Evolutionary conservation across 345 rosid species (phyloP).

Genomic region (Turritis glabra): DNA sequence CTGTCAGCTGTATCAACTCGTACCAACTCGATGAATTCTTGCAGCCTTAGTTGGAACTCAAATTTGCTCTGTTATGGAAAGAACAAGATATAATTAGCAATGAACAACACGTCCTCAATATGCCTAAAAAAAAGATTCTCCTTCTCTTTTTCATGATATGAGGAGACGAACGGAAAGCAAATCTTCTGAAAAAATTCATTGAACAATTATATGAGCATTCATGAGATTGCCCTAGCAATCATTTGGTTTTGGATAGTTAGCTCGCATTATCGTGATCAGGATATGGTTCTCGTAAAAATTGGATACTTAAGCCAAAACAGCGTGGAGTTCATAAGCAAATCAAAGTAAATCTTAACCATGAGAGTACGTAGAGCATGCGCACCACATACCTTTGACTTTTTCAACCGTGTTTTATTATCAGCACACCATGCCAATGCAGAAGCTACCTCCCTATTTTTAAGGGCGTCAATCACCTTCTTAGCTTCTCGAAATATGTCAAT

Average conservation of each 20-base stretch:
- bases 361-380: background rate
- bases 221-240: constrained; percentile 5
- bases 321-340: background rate
- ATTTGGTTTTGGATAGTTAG: background rate
- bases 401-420: constrained; percentile 87
- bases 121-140: background rate
- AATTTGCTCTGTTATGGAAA: constrained; percentile 69
- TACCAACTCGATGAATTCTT: constrained; percentile 90
- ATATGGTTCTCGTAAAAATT: background rate
- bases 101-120: background rate
- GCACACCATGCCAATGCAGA: constrained; percentile 93
- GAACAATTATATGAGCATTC: background rate
- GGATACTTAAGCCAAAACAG: background rate
- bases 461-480: constrained; percentile 83
- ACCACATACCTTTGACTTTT: constrained; percentile 76
- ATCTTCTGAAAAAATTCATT: background rate
- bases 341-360: constrained; percentile 13
- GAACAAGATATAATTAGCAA: background rate
- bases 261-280: background rate
- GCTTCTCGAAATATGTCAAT: constrained; percentile 91
- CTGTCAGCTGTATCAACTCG: constrained; percentile 76
- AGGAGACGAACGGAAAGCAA: background rate
- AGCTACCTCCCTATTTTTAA: constrained; percentile 72
- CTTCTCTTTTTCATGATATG: background rate
- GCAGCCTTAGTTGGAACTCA: constrained; percentile 94